Evolutionary conservation across 768 basidiomycete species (phyloP).

Genomic region (Mycena alexandri): DNA sequence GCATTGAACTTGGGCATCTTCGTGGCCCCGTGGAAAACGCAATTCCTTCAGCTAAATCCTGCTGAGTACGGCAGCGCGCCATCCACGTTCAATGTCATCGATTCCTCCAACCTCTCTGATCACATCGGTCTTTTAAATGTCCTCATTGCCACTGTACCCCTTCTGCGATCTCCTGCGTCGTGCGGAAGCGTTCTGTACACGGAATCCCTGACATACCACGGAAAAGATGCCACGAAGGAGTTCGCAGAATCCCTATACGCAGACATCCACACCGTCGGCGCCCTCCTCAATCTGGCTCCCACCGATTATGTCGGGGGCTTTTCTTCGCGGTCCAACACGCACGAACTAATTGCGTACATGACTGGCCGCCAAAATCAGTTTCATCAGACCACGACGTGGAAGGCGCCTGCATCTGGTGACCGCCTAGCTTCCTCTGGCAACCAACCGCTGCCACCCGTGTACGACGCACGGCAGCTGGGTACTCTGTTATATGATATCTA

Average conservation of each 20-base stretch:
- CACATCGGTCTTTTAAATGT: slow-evolving; percentile 62
- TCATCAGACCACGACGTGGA: slow-evolving; percentile 36
- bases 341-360: slow-evolving; percentile 49
- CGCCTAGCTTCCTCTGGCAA: background rate
- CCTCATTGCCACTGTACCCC: slow-evolving; percentile 52
- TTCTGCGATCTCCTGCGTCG: slow-evolving; percentile 47
- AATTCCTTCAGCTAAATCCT: slow-evolving; percentile 29
- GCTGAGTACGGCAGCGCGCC: slow-evolving; percentile 43
- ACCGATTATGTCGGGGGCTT: slow-evolving; percentile 55
- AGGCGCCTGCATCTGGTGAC: background rate
- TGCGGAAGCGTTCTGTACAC: slow-evolving; percentile 51
- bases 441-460: slow-evolving; percentile 27
- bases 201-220: slow-evolving; percentile 47
- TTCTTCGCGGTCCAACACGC: slow-evolving; percentile 53
- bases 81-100: slow-evolving; percentile 57
- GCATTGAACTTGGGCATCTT: slow-evolving; percentile 46
- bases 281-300: slow-evolving; percentile 60
- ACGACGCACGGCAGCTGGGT: slow-evolving; percentile 47
- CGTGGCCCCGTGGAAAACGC: slow-evolving; percentile 48
- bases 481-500: slow-evolving; percentile 56
- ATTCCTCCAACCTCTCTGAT: slow-evolving; percentile 65
- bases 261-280: slow-evolving; percentile 55
- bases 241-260: slow-evolving; percentile 50
- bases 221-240: slow-evolving; percentile 42
- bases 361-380: slow-evolving; percentile 10